Base-by-base conservation (phyloP, 495 filamentous ascomycete species). In the Pyrenula aspistea region DNA sequence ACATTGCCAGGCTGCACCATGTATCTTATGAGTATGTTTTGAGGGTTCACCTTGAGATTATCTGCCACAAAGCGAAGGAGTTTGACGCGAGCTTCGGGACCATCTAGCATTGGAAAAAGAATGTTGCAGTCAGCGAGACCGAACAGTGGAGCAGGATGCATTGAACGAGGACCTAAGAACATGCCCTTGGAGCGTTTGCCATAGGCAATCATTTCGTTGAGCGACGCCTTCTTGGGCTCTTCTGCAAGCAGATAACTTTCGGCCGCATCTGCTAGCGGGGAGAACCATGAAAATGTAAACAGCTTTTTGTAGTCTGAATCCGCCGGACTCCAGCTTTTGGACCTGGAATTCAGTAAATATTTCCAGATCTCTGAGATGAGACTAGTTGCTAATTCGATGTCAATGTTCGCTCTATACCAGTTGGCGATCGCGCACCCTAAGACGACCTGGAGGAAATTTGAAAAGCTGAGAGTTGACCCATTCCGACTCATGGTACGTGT, bases 371-470 rank as follows among this genome's bases (percentile, higher is more conserved):
- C n/a, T n/a, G n/a, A n/a, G n/a, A n/a, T n/a, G n/a, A n/a, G n/a
- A n/a, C n/a, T n/a, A n/a, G n/a, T n/a, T n/a, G n/a, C n/a, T n/a
- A n/a, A n/a, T n/a, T n/a, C n/a, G n/a, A n/a, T n/a, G n/a, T n/a
- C n/a, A n/a, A n/a, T n/a, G n/a, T n/a, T n/a, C n/a, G n/a, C n/a
- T n/a, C n/a, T n/a, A n/a, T n/a, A n/a, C 57, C 59, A 60, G 15
- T 51, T 42, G 48, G 19, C 57, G 19, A 60, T 54, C 10, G 63
- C 15, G 25, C 23, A 49, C 24, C 60, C 60, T 20, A 61, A 19
- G 1, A 56, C 49, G 20, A 54, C 54, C 12, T 51, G 25, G 2
- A 56, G 20, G 1, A 56, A 51, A 2, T 56, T 24, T 8, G 19
- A 52, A 10, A 61, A 25, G 0, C 23, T 24, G 50, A 63, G 42